These are phyloP conservation scores for Saturnispora saitoi DNA, from an alignment of 805 yeast species.

Conservation along the genomic window DNA sequence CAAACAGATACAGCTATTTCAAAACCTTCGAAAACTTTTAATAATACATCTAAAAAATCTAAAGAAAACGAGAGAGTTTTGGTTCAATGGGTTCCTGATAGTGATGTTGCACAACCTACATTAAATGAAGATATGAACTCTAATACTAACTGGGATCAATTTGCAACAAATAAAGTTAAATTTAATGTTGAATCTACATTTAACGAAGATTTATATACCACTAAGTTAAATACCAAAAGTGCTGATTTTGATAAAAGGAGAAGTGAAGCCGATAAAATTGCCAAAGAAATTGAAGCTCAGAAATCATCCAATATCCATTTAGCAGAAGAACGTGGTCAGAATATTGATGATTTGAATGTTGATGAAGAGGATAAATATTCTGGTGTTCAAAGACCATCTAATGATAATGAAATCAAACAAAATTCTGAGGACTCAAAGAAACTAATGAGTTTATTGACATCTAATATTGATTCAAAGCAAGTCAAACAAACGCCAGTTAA, in stretches of 20 bases:
- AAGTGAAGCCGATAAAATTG: constrained; percentile 66
- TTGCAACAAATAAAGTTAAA: constrained; percentile 78
- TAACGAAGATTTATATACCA: constrained; percentile 84
- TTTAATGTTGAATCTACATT: constrained; percentile 81
- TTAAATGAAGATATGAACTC: constrained; percentile 29
- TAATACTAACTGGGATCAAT: constrained; percentile 73
- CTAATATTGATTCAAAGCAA: not conserved
- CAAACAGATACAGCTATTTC: constrained; percentile 85
- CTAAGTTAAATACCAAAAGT: constrained; percentile 56
- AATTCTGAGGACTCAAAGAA: constrained; percentile 19
- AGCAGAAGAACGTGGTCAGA: constrained; percentile 84
- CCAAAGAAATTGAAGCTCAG: constrained; percentile 73
- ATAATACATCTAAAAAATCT: constrained; percentile 13
- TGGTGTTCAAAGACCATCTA: constrained; percentile 63
- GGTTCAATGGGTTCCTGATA: constrained; percentile 79
- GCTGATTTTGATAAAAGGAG: constrained; percentile 64
- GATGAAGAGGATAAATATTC: constrained; percentile 97
- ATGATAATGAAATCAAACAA: not conserved
- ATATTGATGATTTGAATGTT: constrained; percentile 71
- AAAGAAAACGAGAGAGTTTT: constrained; percentile 58
- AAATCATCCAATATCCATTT: constrained; percentile 61
- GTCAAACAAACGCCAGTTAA: not conserved
- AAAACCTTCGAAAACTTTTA: constrained; percentile 21
- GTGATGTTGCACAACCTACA: constrained; percentile 16
- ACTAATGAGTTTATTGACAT: constrained; percentile 22